Evolutionary conservation across 495 filamentous ascomycete genomes (phyloP).

Genomic region (Penicillium antarcticum): DNA sequence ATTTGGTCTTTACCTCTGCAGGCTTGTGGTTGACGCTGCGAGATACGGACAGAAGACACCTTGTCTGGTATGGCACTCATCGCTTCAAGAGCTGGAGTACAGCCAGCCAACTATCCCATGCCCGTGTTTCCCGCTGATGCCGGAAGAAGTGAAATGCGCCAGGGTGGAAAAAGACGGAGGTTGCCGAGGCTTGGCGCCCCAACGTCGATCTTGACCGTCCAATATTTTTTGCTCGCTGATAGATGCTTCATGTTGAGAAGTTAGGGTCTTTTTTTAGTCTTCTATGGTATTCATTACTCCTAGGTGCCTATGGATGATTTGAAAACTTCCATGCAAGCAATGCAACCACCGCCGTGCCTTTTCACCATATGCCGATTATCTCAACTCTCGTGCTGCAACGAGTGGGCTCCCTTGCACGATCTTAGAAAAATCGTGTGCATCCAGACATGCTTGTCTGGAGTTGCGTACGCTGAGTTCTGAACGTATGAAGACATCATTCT

Average conservation of each 20-base stretch:
- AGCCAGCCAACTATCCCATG: background rate
- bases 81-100: background rate
- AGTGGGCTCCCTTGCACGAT: slow-evolving; percentile 36
- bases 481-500: slow-evolving; percentile 48
- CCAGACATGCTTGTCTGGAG: slow-evolving; percentile 58
- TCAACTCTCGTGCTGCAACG: slow-evolving; percentile 13
- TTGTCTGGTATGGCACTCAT: slow-evolving; percentile 6
- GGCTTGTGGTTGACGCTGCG: slow-evolving; percentile 31
- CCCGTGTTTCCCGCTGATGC: background rate
- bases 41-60: slow-evolving; percentile 17
- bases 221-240: no score
- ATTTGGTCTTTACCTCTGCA: slow-evolving; percentile 24
- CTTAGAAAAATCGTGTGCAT: slow-evolving; percentile 55
- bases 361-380: background rate
- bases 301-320: background rate
- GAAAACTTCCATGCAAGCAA: no score
- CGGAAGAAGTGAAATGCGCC: background rate
- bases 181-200: background rate
- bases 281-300: no score
- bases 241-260: no score
- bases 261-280: background rate
- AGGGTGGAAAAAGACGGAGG: background rate
- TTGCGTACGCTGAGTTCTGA: slow-evolving; percentile 49
- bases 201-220: no score
- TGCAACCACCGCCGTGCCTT: background rate